Base-by-base conservation (phyloP, 441 rosid species). In the Pelargonium fulgidum region DNA sequence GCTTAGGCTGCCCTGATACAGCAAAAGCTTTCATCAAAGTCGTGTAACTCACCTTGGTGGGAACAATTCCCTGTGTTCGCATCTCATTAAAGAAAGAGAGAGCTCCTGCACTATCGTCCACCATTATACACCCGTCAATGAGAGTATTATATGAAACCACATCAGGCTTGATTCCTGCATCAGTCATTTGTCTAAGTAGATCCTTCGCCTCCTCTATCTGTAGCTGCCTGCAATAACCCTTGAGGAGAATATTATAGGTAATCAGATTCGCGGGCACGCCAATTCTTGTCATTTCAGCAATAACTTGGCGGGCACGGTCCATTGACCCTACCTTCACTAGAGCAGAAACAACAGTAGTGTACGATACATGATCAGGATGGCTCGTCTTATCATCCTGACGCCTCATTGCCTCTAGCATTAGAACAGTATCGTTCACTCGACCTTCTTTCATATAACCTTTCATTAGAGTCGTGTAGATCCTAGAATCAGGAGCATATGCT, bases 21-120 rank as follows among this genome's bases (percentile, higher is more conserved):
- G 90, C 96, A 68, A 92, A 94, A 62, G 97, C 96, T 84, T 94
- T 94, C 98, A 91, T 92, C 85, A 92, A 70, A 42, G 99, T 91
- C 7, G 99, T 92, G 81, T 94, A 91, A 72, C 99, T 94, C 67
- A 91, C 80, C 85, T 94, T 94, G 14, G 91, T 87, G 0, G 99
- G 97, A 72, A 89, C 83, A 52, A 94, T 90, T 67, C 89, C 95
- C 74, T 69, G 84, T 0, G 81, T 77, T 71, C 99, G 82, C 97
- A 94, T 94, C 79, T 94, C 90, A 44, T 91, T 90, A 77, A 91
- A 94, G 72, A 84, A 85, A 2, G 83, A 74, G 12, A 94, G 81
- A 50, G 97, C 99, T 42, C 91, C 93, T 16, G 94, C 84, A 70
- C 91, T 90, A 73, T 94, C 97, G 65, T 90, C 97, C 2, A 85